Percentiles rank a stretch among this genome's conserved stretches.
These are phyloP conservation scores for bread wheat (Triticum aestivum) DNA, from an alignment of 176 grass and related monocot genomes.

Conservation along the genomic window IWGSC_CS_RefSeq_v2.1 NC_057812.1:56153526-56154025, in stretches of 20 bases:
- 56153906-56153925: background rate
- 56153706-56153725: no score
- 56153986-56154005: background rate
- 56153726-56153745: no score
- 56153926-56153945: background rate
- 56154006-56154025: background rate
- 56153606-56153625: background rate
- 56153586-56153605: background rate
- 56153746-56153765: background rate
- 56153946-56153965: background rate
- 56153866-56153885: background rate
- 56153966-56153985: background rate
- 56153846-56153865: no score
- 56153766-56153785: no score
- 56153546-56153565: background rate
- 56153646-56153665: background rate
- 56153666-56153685: background rate
- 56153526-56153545: background rate
- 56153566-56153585: no score
- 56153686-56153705: background rate
- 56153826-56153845: no score
- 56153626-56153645: background rate
- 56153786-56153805: no score
- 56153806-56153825: no score
- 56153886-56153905: background rate